phyloP scores from a whole-genome alignment of 78 protist species.

The Protostelium mycophagum region DNA sequence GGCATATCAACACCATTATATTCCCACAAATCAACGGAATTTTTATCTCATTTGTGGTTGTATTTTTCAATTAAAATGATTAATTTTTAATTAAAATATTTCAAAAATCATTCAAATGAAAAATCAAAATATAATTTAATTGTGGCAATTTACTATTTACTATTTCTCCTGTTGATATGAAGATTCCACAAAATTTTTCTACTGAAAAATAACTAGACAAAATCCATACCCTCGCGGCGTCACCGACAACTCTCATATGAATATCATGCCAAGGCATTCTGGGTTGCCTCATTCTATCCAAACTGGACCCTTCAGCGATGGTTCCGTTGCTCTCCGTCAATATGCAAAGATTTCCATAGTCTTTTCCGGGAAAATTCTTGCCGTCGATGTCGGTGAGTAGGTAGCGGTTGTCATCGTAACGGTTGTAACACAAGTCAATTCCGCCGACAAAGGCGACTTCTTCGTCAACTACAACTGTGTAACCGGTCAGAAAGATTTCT shows the following conservation, averaged over 20 bases:
- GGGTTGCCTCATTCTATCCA: slow-evolving; percentile 37
- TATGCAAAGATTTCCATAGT: slow-evolving; percentile 29
- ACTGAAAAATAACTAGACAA: slow-evolving; percentile 12
- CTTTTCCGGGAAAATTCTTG: slow-evolving; percentile 26
- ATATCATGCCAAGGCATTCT: slow-evolving; percentile 71
- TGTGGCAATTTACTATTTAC: not conserved
- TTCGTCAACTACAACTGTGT: slow-evolving; percentile 48
- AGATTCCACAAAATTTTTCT: slow-evolving; percentile 43
- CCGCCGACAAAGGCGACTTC: slow-evolving; percentile 65
- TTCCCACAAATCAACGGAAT: no score
- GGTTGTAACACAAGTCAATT: slow-evolving; percentile 43
- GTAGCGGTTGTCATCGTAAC: slow-evolving; percentile 34
- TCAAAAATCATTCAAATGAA: not conserved
- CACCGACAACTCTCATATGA: slow-evolving; percentile 27
- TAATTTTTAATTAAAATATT: slow-evolving; percentile 28
- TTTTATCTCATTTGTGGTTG: no score
- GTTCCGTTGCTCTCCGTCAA: slow-evolving; percentile 12
- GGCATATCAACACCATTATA: no score
- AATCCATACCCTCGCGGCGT: slow-evolving; percentile 39
- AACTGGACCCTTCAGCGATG: slow-evolving; percentile 2
- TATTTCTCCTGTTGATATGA: slow-evolving; percentile 25
- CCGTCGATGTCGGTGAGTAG: slow-evolving; percentile 16
- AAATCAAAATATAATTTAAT: not conserved
- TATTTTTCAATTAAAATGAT: slow-evolving; percentile 15
- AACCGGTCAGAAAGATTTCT: not conserved